phyloP scores from a whole-genome alignment of 805 yeast genomes.

The Lipomyces sp. region DNA sequence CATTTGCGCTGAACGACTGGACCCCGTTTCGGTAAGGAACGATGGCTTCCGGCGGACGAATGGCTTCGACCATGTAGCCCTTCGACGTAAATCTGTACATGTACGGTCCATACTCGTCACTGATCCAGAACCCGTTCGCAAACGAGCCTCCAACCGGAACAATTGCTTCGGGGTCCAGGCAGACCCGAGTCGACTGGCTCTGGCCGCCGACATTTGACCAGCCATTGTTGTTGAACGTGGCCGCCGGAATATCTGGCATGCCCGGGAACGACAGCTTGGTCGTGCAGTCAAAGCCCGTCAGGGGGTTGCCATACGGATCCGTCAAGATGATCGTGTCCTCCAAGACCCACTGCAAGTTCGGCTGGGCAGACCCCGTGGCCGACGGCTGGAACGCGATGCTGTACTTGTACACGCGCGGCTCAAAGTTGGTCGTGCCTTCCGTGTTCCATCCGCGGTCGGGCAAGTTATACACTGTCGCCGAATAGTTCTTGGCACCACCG shows the following conservation, averaged over 20 bases:
- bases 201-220: conserved; percentile 21
- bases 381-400: conserved; percentile 14
- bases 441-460: conserved; percentile 31
- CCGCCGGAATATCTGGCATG: conserved; percentile 19
- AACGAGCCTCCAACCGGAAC: conserved; percentile 14
- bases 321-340: conserved; percentile 20
- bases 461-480: conserved; percentile 16
- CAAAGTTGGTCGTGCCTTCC: conserved; percentile 22
- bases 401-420: conserved; percentile 21
- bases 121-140: conserved; percentile 25
- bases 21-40: conserved; percentile 22
- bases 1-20: conserved; percentile 20
- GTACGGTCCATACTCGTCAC: conserved; percentile 27
- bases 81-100: conserved; percentile 16
- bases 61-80: conserved; percentile 23
- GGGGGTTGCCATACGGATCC: conserved; percentile 24
- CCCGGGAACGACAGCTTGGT: conserved; percentile 16
- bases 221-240: conserved; percentile 15
- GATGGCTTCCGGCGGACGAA: conserved; percentile 23
- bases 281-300: conserved; percentile 24
- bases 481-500: conserved; percentile 10
- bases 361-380: conserved; percentile 4
- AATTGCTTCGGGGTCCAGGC: conserved; percentile 22
- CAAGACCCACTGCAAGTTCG: conserved; percentile 20
- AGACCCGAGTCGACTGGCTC: conserved; percentile 10